Percentiles rank a stretch among this genome's conserved stretches.
phyloP scores from a whole-genome alignment of 2,329 filamentous ascomycete genomes.

The Sclerotiophoma versabilis region DNA sequence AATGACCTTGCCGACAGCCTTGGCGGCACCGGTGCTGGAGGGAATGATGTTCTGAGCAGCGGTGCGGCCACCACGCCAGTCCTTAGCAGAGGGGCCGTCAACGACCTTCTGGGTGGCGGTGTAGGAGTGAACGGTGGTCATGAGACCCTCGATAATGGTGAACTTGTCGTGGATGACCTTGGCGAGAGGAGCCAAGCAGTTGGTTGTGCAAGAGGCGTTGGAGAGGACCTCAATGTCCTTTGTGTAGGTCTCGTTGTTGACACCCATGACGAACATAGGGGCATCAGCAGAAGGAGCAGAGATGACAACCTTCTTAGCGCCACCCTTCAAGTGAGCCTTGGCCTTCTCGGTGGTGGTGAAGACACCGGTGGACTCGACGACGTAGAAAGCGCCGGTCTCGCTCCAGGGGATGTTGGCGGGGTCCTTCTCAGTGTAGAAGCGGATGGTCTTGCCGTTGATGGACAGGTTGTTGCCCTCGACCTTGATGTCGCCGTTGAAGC shows the following conservation, averaged over 20 bases:
- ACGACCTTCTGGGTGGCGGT: slow-evolving; percentile 99
- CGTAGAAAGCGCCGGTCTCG: slow-evolving; percentile 86
- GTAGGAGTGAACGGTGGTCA: slow-evolving; percentile 99
- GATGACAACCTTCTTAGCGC: slow-evolving; percentile 92
- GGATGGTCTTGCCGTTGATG: slow-evolving; percentile 93
- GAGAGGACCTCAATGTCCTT: slow-evolving; percentile 91
- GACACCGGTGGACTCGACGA: slow-evolving; percentile 97
- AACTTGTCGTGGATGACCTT: slow-evolving; percentile 99
- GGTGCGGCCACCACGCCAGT: slow-evolving; percentile 98
- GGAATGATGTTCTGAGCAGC: slow-evolving; percentile 99
- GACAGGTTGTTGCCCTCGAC: slow-evolving; percentile 75
- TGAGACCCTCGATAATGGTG: slow-evolving; percentile 96
- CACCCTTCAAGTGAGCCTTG: slow-evolving; percentile 89
- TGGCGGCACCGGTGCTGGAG: slow-evolving; percentile 97
- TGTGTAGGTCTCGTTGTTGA: slow-evolving; percentile 95
- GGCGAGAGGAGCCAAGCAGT: slow-evolving; percentile 98
- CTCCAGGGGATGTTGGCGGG: slow-evolving; percentile 89
- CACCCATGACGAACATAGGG: slow-evolving; percentile 99
- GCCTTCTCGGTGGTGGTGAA: slow-evolving; percentile 99
- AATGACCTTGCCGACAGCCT: slow-evolving; percentile 99
- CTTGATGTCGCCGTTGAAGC: slow-evolving; percentile 91
- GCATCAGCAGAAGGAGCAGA: slow-evolving; percentile 92
- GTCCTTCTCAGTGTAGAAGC: slow-evolving; percentile 94
- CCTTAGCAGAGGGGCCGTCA: slow-evolving; percentile 96
- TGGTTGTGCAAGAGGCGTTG: slow-evolving; percentile 99